phyloP scores from a whole-genome alignment of 2,329 filamentous ascomycete genomes.

The Allantophomopsis lycopodina region DNA sequence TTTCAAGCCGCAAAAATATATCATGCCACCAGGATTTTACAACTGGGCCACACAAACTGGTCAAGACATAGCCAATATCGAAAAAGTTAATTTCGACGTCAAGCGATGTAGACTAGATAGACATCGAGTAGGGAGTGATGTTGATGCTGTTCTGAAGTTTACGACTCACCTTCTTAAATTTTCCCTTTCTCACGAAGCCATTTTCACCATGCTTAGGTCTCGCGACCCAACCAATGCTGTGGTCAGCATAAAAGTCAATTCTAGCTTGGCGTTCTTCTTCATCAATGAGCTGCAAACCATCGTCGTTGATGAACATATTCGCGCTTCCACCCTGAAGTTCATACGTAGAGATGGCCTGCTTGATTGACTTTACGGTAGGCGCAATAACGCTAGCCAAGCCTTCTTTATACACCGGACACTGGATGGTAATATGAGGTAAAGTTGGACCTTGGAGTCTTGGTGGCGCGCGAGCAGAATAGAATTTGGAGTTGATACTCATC shows the following conservation, averaged over 20 bases:
- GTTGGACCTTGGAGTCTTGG: constrained; percentile 39
- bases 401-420: constrained; percentile 84
- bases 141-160: background rate
- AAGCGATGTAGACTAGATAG: too few relatives aligned
- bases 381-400: constrained; percentile 61
- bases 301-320: constrained; percentile 66
- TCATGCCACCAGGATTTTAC: too few relatives aligned
- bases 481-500: constrained; percentile 64
- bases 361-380: constrained; percentile 66
- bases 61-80: too few relatives aligned
- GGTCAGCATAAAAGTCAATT: constrained; percentile 55
- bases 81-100: too few relatives aligned
- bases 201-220: constrained; percentile 50
- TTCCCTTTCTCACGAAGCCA: constrained; percentile 49
- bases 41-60: too few relatives aligned
- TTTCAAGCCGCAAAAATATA: too few relatives aligned
- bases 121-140: too few relatives aligned
- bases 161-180: constrained; percentile 23
- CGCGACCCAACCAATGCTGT: constrained; percentile 57
- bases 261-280: constrained; percentile 47
- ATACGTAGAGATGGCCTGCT: constrained; percentile 64
- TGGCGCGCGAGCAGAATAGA: constrained; percentile 62
- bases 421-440: constrained; percentile 66
- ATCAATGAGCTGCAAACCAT: constrained; percentile 54
- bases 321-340: constrained; percentile 66